phyloP scores from a whole-genome alignment of 192 early-diverging fungal genomes.

The Coemansia sp. region DNA sequence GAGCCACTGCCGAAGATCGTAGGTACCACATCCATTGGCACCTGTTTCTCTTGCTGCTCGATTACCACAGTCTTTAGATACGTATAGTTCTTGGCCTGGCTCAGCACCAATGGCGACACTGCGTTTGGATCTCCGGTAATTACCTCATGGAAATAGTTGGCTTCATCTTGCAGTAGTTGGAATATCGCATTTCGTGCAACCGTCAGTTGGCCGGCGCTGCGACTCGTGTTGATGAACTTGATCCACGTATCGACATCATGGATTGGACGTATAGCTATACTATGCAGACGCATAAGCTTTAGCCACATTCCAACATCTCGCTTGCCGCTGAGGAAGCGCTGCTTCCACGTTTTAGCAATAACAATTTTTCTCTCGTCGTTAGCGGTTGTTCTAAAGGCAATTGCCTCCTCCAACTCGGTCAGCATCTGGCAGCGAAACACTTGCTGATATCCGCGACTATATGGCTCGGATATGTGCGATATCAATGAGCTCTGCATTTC shows the following conservation, averaged over 20 bases:
- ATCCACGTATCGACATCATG: slow-evolving; percentile 96
- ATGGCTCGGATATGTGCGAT: slow-evolving; percentile 89
- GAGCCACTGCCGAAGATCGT: background rate
- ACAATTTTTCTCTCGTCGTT: slow-evolving; percentile 74
- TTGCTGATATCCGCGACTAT: slow-evolving; percentile 86
- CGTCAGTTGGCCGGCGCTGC: slow-evolving; percentile 76
- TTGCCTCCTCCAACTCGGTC: slow-evolving; percentile 96
- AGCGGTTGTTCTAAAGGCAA: slow-evolving; percentile 77
- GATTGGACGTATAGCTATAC: slow-evolving; percentile 85
- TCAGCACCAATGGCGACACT: slow-evolving; percentile 4
- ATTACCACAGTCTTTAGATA: slow-evolving; percentile 12
- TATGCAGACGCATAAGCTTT: slow-evolving; percentile 81
- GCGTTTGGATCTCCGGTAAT: slow-evolving; percentile 21
- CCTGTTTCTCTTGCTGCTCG: background rate
- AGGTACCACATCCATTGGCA: background rate
- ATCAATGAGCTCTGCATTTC: slow-evolving; percentile 86
- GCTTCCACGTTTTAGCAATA: slow-evolving; percentile 86
- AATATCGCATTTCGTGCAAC: slow-evolving; percentile 46
- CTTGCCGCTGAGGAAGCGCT: slow-evolving; percentile 83
- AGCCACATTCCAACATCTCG: slow-evolving; percentile 97
- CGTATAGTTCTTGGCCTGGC: slow-evolving; percentile 35
- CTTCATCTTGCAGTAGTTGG: slow-evolving; percentile 39
- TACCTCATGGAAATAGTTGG: slow-evolving; percentile 32
- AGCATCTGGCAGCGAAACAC: slow-evolving; percentile 97
- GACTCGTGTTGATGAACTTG: slow-evolving; percentile 93